These are phyloP conservation scores for Alternaria brassicae DNA, from an alignment of 2,329 filamentous ascomycete species.

Conservation along the genomic window DNA sequence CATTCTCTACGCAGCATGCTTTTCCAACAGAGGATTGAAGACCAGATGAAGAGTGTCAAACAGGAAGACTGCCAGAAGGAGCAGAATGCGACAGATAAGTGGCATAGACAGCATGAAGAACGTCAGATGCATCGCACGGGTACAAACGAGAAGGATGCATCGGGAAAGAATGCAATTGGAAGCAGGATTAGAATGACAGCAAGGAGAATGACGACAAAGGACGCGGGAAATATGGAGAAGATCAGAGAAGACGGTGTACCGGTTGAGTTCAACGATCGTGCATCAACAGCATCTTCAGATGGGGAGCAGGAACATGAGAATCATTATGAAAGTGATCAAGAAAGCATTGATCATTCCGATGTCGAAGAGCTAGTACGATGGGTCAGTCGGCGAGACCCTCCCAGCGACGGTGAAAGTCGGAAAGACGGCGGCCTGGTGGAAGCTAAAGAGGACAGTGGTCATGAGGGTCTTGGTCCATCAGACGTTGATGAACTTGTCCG, in stretches of 20 bases:
- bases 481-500: constrained; percentile 45
- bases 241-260: constrained; percentile 28
- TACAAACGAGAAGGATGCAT: constrained; percentile 30
- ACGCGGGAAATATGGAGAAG: constrained; percentile 33
- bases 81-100: constrained; percentile 29
- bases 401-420: constrained; percentile 37
- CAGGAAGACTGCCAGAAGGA: constrained; percentile 30
- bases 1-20: constrained; percentile 46
- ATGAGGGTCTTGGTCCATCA: constrained; percentile 40
- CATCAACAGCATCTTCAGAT: constrained; percentile 36
- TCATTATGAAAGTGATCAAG: constrained; percentile 23
- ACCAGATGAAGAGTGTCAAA: constrained; percentile 30
- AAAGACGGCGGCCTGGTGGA: constrained; percentile 2
- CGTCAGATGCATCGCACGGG: constrained; percentile 36
- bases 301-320: constrained; percentile 22
- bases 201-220: constrained; percentile 40
- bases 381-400: constrained; percentile 42
- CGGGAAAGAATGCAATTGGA: constrained; percentile 29
- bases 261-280: constrained; percentile 26
- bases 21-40: constrained; percentile 42
- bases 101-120: constrained; percentile 40
- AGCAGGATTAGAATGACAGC: constrained; percentile 37
- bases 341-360: constrained; percentile 42
- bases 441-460: constrained; percentile 32
- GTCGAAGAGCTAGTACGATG: constrained; percentile 45